Evolutionary conservation across 1,139 yeast genomes (phyloP), one percentile per base, ranked within the genome.

Genomic region (Citeromyces siamensis): DNA sequence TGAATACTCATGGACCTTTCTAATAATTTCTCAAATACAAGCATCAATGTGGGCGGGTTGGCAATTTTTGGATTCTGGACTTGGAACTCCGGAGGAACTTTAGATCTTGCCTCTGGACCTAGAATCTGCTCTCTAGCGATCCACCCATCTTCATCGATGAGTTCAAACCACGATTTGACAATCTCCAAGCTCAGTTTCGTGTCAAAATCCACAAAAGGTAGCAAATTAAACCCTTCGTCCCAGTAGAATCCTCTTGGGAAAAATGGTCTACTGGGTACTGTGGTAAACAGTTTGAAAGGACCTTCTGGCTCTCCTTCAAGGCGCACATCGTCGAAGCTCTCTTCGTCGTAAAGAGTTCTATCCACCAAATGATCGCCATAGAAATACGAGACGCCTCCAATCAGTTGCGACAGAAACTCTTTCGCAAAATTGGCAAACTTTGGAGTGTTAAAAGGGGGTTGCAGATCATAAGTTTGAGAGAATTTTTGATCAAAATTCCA

Each of bases 171-270:
- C 35, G 95, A 82, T 49, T 79, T 70, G 41, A 86, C 55, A 19
- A 90, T 77, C 45, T 85, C 95, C 42, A 88, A 62, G 0, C 78
- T 85, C 34, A 90, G 62, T 51, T 86, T 95, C 7, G 85, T 71
- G 55, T 90, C 98, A 53, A 80, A 88, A 37, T 80, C 78, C 44
- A 84, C 57, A 27, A 90, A 62, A 3, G 95, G 95, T 31, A 88
- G 63, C 43, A 90, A 64, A 54, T 90, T 95, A 58, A 90, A 90
- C 0, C 99, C 99, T 59, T 93, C 98, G 56, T 93, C 99, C 99
- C 99, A 90, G 51, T 84, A 84, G 51, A 90, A 90, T 0, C 99
- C 99, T 44, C 98, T 68, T 6, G 98, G 97, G 58, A 90, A 90
- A 50, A 84, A 84, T 0, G 95, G 86, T 40, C 98, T 68, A 35